Evolutionary conservation across 1,139 yeast species (phyloP).

Genomic region (Yamadazyma mexicana): DNA sequence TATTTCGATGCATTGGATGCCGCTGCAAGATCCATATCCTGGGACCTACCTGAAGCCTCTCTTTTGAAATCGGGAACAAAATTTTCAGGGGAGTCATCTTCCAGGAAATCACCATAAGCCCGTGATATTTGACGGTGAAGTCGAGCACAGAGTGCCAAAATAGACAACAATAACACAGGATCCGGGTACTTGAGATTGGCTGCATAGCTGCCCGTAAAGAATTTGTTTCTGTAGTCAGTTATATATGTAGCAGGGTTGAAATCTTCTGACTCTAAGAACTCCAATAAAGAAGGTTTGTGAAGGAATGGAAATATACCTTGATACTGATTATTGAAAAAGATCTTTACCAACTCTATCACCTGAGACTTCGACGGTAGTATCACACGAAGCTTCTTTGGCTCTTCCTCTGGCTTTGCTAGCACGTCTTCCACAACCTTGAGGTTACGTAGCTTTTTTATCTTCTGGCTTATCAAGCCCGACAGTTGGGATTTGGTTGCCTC

Average conservation of each 20-base stretch:
- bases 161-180: constrained; percentile 32
- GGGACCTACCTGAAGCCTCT: neutral
- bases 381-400: constrained; percentile 5
- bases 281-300: constrained; percentile 31
- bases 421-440: neutral
- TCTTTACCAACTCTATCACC: constrained; percentile 26
- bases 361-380: constrained; percentile 26
- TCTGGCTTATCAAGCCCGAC: constrained; percentile 8
- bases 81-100: constrained; percentile 22
- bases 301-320: constrained; percentile 34
- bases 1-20: constrained; percentile 36
- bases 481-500: constrained; percentile 24
- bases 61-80: constrained; percentile 21
- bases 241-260: constrained; percentile 30
- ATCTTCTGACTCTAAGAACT: constrained; percentile 24
- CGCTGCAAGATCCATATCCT: neutral
- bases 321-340: constrained; percentile 34
- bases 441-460: constrained; percentile 1
- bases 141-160: constrained; percentile 36
- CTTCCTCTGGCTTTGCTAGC: neutral
- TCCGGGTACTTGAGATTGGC: constrained; percentile 24
- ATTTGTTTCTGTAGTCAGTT: constrained; percentile 18
- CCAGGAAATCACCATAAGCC: constrained; percentile 32
- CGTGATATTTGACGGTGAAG: constrained; percentile 29
- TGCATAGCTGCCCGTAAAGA: neutral